phyloP scores from a whole-genome alignment of 768 basidiomycete genomes.

The Leccinum variicolor region DNA sequence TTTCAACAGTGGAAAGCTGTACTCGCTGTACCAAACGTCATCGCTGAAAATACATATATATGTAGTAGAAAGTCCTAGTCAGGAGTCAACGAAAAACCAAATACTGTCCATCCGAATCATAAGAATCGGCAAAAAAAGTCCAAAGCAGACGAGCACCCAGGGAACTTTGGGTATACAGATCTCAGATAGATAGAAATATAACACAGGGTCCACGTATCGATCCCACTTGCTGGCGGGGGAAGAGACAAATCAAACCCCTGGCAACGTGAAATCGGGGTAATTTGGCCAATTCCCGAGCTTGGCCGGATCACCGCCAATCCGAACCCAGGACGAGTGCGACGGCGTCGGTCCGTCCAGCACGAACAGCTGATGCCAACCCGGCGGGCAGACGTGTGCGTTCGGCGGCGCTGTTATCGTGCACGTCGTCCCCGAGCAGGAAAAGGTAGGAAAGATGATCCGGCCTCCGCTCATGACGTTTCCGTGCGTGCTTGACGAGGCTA shows the following conservation, averaged over 20 bases:
- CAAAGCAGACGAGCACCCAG: too few species aligned
- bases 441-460: constrained; percentile 69
- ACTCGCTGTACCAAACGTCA: too few species aligned
- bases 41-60: too few species aligned
- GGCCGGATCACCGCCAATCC: constrained; percentile 76
- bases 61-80: too few species aligned
- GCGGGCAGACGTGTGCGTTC: constrained; percentile 62
- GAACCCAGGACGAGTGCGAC: constrained; percentile 69
- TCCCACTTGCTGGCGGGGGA: background rate
- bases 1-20: too few species aligned
- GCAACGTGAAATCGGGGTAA: constrained; percentile 61
- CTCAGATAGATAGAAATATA: background rate
- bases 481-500: constrained; percentile 73
- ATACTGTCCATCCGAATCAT: too few species aligned
- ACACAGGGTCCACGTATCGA: background rate
- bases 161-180: background rate
- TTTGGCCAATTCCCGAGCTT: constrained; percentile 71
- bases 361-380: constrained; percentile 76
- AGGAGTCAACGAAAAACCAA: too few species aligned
- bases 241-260: constrained; percentile 45
- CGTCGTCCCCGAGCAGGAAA: constrained; percentile 62
- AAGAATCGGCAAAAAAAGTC: too few species aligned
- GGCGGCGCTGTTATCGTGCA: constrained; percentile 81
- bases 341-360: constrained; percentile 78
- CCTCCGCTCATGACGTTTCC: constrained; percentile 72